phyloP scores from a whole-genome alignment of 2,329 filamentous ascomycete species.

The Xylariales sp. region DNA sequence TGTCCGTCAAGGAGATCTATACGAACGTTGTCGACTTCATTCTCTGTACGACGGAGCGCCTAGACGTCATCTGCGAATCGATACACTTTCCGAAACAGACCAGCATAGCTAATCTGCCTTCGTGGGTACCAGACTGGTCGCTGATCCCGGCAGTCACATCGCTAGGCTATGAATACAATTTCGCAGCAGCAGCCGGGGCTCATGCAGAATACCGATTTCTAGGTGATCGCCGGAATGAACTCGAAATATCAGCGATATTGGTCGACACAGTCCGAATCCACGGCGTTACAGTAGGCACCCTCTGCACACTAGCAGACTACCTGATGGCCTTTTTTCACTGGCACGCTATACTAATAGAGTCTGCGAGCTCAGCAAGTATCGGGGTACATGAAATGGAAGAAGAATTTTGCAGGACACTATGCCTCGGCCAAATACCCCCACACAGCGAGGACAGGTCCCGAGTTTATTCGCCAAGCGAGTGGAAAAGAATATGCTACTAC shows the following conservation, averaged over 20 bases:
- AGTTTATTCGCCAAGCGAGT: constrained; percentile 20
- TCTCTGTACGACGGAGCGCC: constrained; percentile 40
- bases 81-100: constrained; percentile 50
- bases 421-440: constrained; percentile 43
- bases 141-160: constrained; percentile 41
- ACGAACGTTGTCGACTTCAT: constrained; percentile 51
- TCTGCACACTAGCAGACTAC: constrained; percentile 47
- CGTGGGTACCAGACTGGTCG: constrained; percentile 54
- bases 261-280: constrained; percentile 44
- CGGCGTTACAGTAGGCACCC: constrained; percentile 48
- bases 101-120: constrained; percentile 46
- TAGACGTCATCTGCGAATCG: constrained; percentile 53
- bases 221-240: constrained; percentile 44
- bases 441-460: not conserved
- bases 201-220: constrained; percentile 42
- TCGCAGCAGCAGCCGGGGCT: constrained; percentile 39
- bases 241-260: constrained; percentile 49
- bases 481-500: constrained; percentile 41
- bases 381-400: constrained; percentile 37
- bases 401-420: constrained; percentile 49
- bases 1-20: constrained; percentile 51
- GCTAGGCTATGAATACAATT: constrained; percentile 37
- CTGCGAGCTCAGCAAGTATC: constrained; percentile 6
- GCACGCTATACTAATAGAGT: constrained; percentile 46
- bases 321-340: constrained; percentile 54